Evolutionary conservation across 2,329 filamentous ascomycete genomes (phyloP).

Genomic region (Fusarium kyushuense): DNA sequence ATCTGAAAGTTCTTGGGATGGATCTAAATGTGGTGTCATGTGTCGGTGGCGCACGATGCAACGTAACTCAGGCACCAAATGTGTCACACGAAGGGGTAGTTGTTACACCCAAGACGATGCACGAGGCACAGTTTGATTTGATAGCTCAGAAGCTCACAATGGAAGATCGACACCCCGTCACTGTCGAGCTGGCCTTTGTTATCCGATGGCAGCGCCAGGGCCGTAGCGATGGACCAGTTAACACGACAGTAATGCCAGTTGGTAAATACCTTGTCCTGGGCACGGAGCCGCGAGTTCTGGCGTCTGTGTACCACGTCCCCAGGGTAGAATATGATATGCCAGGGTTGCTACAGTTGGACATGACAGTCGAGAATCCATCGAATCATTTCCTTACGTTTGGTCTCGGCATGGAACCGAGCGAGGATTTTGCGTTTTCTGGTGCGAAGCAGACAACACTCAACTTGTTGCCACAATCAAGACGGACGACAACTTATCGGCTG

Average conservation of each 20-base stretch:
- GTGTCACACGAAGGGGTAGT: slow-evolving; percentile 58
- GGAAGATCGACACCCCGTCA: slow-evolving; percentile 82
- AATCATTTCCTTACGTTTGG: slow-evolving; percentile 96
- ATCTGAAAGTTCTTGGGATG: slow-evolving; percentile 73
- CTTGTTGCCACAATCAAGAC: slow-evolving; percentile 83
- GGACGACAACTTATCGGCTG: slow-evolving; percentile 79
- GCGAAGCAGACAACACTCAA: slow-evolving; percentile 84
- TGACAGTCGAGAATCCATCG: slow-evolving; percentile 91
- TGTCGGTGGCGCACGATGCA: slow-evolving; percentile 72
- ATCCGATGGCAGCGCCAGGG: slow-evolving; percentile 79
- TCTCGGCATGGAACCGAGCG: slow-evolving; percentile 89
- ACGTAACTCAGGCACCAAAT: slow-evolving; percentile 55
- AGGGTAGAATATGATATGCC: slow-evolving; percentile 46
- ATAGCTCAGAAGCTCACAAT: slow-evolving; percentile 80
- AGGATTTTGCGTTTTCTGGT: slow-evolving; percentile 93
- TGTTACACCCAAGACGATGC: slow-evolving; percentile 75
- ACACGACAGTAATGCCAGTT: slow-evolving; percentile 77
- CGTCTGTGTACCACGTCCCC: slow-evolving; percentile 62
- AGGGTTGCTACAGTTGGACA: slow-evolving; percentile 60
- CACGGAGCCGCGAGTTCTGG: slow-evolving; percentile 87
- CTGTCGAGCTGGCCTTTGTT: slow-evolving; percentile 78
- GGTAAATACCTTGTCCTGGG: slow-evolving; percentile 85
- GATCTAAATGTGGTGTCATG: slow-evolving; percentile 71
- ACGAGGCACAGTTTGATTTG: slow-evolving; percentile 79
- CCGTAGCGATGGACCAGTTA: slow-evolving; percentile 54